These are phyloP conservation scores for Mortierella sp. DNA, from an alignment of 371 early-diverging fungal genomes.

Conservation along the genomic window DNA sequence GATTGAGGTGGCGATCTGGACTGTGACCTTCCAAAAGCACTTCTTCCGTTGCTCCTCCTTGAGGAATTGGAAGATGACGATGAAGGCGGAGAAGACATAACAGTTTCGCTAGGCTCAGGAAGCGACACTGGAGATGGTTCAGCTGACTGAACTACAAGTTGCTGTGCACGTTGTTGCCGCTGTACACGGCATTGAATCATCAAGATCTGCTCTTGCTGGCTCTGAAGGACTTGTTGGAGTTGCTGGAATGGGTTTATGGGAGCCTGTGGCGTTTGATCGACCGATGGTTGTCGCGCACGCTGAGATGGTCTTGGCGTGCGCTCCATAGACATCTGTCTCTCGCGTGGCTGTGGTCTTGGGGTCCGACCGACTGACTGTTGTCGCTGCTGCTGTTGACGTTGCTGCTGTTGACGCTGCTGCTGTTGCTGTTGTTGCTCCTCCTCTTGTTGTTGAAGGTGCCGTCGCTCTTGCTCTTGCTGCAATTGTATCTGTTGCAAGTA, in stretches of 20 bases:
- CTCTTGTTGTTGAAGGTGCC: neutral
- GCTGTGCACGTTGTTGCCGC: conserved; percentile 20
- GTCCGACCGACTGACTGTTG: neutral
- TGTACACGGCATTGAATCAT: conserved; percentile 26
- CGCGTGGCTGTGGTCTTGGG: neutral
- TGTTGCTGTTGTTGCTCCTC: conserved; percentile 9
- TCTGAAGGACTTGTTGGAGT: conserved; percentile 19
- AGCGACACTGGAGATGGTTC: conserved; percentile 1
- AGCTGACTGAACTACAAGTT: conserved; percentile 19
- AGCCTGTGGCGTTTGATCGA: conserved; percentile 3
- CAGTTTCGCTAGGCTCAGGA: neutral
- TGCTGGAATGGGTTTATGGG: conserved; percentile 14
- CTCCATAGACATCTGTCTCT: conserved; percentile 14
- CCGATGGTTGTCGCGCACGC: conserved; percentile 1
- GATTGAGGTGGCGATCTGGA: conserved; percentile 8
- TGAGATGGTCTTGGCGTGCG: conserved; percentile 10
- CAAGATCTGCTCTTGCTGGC: conserved; percentile 31
- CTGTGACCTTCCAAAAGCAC: neutral
- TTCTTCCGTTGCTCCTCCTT: neutral
- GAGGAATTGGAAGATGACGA: conserved; percentile 12
- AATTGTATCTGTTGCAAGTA: conserved; percentile 10
- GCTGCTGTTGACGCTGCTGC: conserved; percentile 9
- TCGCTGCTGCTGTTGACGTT: conserved; percentile 13
- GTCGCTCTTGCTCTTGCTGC: conserved; percentile 15
- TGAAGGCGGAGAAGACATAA: conserved; percentile 4